These are phyloP conservation scores for Emiliania huxleyi DNA, from an alignment of 78 protist genomes.

Conservation along the genomic window DNA sequence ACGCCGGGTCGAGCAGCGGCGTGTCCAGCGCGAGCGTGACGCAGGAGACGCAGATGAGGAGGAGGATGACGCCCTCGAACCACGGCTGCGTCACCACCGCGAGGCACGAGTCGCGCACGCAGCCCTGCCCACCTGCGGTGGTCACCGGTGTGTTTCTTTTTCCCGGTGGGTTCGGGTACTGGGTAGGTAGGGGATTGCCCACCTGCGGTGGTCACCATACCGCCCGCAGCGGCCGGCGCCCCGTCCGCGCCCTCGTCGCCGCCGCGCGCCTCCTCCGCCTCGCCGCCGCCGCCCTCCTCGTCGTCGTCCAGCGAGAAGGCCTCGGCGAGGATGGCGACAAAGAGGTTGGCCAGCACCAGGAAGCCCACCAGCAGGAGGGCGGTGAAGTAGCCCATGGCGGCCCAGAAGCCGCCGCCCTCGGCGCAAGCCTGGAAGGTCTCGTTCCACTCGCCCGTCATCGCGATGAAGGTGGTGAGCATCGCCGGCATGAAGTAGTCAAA, in stretches of 20 bases:
- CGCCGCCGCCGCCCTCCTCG: neutral
- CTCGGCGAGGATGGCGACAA: neutral
- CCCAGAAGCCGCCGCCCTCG: neutral
- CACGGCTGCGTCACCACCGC: neutral
- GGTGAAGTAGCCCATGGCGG: neutral
- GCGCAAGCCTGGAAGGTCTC: neutral
- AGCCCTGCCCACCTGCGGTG: too few relatives aligned
- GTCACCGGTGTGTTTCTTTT: too few relatives aligned
- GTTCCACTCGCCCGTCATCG: conserved; percentile 6
- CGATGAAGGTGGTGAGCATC: neutral
- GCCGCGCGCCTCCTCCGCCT: too few relatives aligned
- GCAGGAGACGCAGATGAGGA: neutral
- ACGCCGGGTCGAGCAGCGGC: neutral
- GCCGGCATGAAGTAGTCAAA: conserved; percentile 10
- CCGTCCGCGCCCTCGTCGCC: too few relatives aligned
- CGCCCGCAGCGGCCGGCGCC: too few relatives aligned
- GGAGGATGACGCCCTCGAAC: neutral
- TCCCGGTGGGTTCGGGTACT: too few relatives aligned
- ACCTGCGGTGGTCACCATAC: too few relatives aligned
- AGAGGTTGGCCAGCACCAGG: neutral
- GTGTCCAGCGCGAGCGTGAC: neutral
- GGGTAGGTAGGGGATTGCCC: too few relatives aligned
- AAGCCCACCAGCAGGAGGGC: neutral
- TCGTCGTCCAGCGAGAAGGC: neutral
- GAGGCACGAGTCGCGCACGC: neutral